phyloP scores from a whole-genome alignment of 2,329 filamentous ascomycete genomes.

The Chrysoporthe puriensis region DNA sequence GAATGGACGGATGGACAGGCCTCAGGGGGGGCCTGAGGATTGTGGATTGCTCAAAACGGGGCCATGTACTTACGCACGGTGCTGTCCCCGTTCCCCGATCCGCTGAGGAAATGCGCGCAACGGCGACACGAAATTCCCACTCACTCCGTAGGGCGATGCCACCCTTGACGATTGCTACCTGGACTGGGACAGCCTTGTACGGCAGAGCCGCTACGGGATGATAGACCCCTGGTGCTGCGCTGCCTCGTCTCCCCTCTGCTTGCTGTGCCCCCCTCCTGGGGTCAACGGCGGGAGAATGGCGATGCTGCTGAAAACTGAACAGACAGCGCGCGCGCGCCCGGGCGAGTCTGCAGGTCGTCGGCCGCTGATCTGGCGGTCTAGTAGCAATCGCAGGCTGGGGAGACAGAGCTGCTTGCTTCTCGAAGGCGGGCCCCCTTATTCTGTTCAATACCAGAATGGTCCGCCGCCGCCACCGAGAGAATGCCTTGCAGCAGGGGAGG shows the following conservation, averaged over 20 bases:
- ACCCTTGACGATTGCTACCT: slow-evolving; percentile 19
- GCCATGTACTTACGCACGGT: slow-evolving; percentile 14
- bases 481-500: slow-evolving; percentile 25
- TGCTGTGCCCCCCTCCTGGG: background rate
- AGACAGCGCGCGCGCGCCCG: background rate
- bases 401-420: slow-evolving; percentile 20
- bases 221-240: background rate
- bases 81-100: slow-evolving; percentile 18
- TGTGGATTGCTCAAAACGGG: slow-evolving; percentile 23
- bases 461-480: slow-evolving; percentile 10
- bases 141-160: slow-evolving; percentile 25
- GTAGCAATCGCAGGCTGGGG: slow-evolving; percentile 17
- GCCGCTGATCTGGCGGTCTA: slow-evolving; percentile 22
- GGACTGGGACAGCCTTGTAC: slow-evolving; percentile 11
- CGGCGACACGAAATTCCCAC: slow-evolving; percentile 21
- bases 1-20: slow-evolving; percentile 20
- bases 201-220: slow-evolving; percentile 14
- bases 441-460: background rate
- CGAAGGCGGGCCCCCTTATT: slow-evolving; percentile 15
- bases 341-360: slow-evolving; percentile 15
- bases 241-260: background rate
- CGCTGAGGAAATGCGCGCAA: slow-evolving; percentile 19
- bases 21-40: slow-evolving; percentile 6
- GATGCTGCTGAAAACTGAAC: slow-evolving; percentile 2
- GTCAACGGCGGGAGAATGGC: background rate